Percentiles rank a stretch among this genome's conserved stretches.
Evolutionary conservation across 2,329 filamentous ascomycete species (phyloP).

Genomic region (Colletotrichum sansevieriae): DNA sequence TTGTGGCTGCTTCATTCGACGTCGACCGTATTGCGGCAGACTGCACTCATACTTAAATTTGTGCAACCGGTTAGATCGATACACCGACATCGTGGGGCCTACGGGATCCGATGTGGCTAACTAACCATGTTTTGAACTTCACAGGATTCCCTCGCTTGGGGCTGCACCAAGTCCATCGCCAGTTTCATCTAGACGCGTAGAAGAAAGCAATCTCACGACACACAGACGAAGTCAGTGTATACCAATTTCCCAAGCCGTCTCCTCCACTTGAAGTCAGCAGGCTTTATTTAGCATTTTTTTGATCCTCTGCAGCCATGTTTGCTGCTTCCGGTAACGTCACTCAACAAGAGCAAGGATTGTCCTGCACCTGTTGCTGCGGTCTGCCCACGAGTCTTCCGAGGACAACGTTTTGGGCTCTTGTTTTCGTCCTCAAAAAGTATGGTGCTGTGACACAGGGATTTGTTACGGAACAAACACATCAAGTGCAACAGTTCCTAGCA

Average conservation of each 20-base stretch:
- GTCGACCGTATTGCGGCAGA: neutral
- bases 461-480: neutral
- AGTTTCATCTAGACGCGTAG: slow-evolving; percentile 5
- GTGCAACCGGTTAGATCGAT: neutral
- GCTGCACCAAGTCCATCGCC: neutral
- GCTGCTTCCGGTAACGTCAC: slow-evolving; percentile 6
- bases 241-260: too few species aligned
- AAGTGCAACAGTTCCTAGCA: neutral
- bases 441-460: neutral
- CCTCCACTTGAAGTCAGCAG: neutral
- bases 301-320: slow-evolving; percentile 3
- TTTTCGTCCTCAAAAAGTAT: neutral
- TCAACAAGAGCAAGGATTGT: slow-evolving; percentile 25
- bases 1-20: neutral
- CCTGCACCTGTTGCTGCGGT: slow-evolving; percentile 27
- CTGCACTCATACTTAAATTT: neutral
- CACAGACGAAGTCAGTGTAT: too few species aligned
- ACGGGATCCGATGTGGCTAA: too few species aligned
- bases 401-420: slow-evolving; percentile 4
- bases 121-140: too few species aligned
- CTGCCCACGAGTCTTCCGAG: slow-evolving; percentile 17
- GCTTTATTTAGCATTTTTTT: too few species aligned
- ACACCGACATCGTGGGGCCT: neutral
- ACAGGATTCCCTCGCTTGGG: too few species aligned
- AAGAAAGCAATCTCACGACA: slow-evolving; percentile 3